Evolutionary conservation across 2,329 filamentous ascomycete genomes (phyloP), one percentile per base, ranked within the genome.

Genomic region (Pseudocercospora fuligena): DNA sequence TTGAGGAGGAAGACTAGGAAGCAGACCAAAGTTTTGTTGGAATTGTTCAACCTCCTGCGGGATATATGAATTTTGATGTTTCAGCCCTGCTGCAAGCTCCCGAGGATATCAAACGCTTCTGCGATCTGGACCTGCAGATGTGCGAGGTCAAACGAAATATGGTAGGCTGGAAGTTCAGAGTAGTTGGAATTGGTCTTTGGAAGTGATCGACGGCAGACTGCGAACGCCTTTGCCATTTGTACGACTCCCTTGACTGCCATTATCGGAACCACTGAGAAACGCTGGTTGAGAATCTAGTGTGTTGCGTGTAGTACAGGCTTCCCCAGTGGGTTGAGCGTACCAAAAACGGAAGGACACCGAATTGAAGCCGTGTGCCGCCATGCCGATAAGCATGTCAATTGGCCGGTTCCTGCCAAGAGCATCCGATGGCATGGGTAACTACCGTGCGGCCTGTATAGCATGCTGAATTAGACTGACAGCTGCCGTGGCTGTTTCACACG

Each of bases 401-500:
- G 65, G 65, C 27, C 33, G 12, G 65, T 67, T 57, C 65, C 65
- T 67, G 65, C 65, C 63, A 53, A 33, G 25, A 19, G 23, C 14
- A 40, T 49, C 61, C 65, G 51, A 33, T 8, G 43, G 36, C 43
- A 23, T 60, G 65, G 65, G 16, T 59, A 27, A 64, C 43, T 64
- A 67, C 63, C 65, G 61, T 61, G 61, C 56, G 60, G 61, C 56
- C 58, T 62, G 65, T 62, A 67, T 58, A 61, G 57, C 61, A 61
- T 60, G 57, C 61, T 53, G 65, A 31, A 53, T 63, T 54, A 53
- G 56, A 60, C 64, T 66, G 65, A 66, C 65, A 66, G 65, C 60
- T 66, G 65, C 65, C 33, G 57, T 64, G 61, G 57, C 65, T 59
- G 23, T 61, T 64, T 63, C 43, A 58, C 61, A 12, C 56, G 61